Evolutionary conservation across 768 basidiomycete genomes (phyloP).

Genomic region (Hydnum rufescens): DNA sequence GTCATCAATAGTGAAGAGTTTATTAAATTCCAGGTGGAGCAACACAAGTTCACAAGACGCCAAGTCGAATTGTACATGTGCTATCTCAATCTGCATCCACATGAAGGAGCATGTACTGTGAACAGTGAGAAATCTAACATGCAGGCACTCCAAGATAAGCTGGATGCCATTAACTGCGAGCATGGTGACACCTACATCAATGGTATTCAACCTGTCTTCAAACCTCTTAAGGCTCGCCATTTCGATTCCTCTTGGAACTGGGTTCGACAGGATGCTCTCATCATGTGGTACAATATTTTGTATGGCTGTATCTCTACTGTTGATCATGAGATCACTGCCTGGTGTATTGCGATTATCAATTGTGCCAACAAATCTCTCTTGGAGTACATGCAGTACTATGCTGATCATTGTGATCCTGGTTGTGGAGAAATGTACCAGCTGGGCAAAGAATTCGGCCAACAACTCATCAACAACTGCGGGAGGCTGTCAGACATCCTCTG

Average conservation of each 20-base stretch:
- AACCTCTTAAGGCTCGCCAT: slow-evolving; percentile 86
- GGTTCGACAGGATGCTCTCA: slow-evolving; percentile 89
- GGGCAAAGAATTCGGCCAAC: slow-evolving; percentile 95
- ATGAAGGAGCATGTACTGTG: slow-evolving; percentile 75
- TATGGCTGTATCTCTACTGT: slow-evolving; percentile 86
- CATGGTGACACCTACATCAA: slow-evolving; percentile 89
- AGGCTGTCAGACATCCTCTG: slow-evolving; percentile 66
- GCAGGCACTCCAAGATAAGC: slow-evolving; percentile 52
- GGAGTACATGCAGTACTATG: slow-evolving; percentile 90
- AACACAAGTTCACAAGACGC: slow-evolving; percentile 77
- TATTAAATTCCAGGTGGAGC: slow-evolving; percentile 85
- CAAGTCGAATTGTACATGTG: slow-evolving; percentile 96
- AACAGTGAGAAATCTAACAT: slow-evolving; percentile 69
- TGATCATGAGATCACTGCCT: slow-evolving; percentile 89
- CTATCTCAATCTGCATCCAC: slow-evolving; percentile 82
- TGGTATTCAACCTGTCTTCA: slow-evolving; percentile 88
- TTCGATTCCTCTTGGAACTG: slow-evolving; percentile 99
- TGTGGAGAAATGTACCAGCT: slow-evolving; percentile 83
- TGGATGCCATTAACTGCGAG: slow-evolving; percentile 77
- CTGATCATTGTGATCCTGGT: slow-evolving; percentile 58
- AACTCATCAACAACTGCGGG: slow-evolving; percentile 84
- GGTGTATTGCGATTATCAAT: slow-evolving; percentile 94
- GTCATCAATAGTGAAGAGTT: slow-evolving; percentile 98
- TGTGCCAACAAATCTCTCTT: slow-evolving; percentile 84
- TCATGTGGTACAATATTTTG: slow-evolving; percentile 98